Base-by-base conservation (phyloP, 129 eudicot species). In the Ambrosia trifida region DNA sequence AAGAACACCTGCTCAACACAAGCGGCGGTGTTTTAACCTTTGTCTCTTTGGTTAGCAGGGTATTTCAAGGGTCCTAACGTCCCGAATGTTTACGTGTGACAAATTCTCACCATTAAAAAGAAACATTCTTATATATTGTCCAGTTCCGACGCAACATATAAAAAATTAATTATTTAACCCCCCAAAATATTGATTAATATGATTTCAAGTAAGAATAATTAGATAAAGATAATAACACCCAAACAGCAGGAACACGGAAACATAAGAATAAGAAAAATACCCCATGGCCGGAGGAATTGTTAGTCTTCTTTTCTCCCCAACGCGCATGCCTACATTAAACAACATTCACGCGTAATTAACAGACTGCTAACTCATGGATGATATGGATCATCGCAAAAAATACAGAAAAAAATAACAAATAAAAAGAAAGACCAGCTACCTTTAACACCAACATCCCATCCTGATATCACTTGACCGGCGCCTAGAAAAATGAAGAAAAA, bases 201-300 rank as follows among this genome's bases (percentile, higher is more conserved):
- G 43, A 40, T 40, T 40, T 40, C 44, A 40, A 40, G 44, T 10
- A 10, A 2, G 2, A 40, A 40, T 40, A 5, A 40, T 40, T 10
- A 40, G 44, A 40, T 40, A 38, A 38, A n/a, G n/a, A 5, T 9
- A 38, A 5, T 38, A 40, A 53, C 60, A 53, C 31, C 30, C 31
- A 51, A 49, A 20, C 5, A 9, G 38, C 58, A 63, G 16, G 50
- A 8, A 10, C 13, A 3, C 30, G 12, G 16, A 31, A 52, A n/a
- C 46, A 33, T 10, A 1, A 54, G 28, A 28, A 33, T 12, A 38
- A 64, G 59, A 31, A 35, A 35, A 68, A 54, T 88, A 95, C 99
- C 99, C 99, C 99, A 95, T 95, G 31, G 93, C 65, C 5, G 99
- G 99, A 58, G 99, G 99, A 80, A 95, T 88, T 62, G 99, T 95